Base-by-base conservation (phyloP, 345 rosid species). In the Brassica rapa region DNA sequence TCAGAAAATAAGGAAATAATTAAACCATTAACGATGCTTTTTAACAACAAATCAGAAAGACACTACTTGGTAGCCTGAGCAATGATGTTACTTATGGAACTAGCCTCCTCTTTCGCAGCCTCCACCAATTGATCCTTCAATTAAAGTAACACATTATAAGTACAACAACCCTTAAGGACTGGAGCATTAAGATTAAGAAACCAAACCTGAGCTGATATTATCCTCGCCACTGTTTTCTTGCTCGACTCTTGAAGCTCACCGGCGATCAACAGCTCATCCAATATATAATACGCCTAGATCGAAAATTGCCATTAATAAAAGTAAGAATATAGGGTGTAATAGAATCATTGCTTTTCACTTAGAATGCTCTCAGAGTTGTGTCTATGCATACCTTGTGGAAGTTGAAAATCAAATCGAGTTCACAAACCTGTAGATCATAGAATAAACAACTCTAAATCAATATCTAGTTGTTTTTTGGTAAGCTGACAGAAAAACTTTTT, bases 191-290 rank as follows among this genome's bases (percentile, higher is more conserved):
- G 56, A 56, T 7, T 55, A 56, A 24, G 65, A 71, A 57, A 46
- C 68, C 74, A 78, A 68, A 91, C 98, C 97, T 93, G 97, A 1
- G 97, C 97, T 76, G 93, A 89, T 68, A 95, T 89, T 62, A 91
- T 80, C 83, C 93, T 87, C 14, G 98, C 96, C 33, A 91, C 88
- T 23, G 93, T 93, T 79, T 95, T 95, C 87, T 95, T 95, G 91
- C 99, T 95, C 0, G 98, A 77, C 80, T 95, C 99, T 85, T 95
- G 99, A 77, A 95, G 97, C 79, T 95, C 98, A 3, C 99, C 99
- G 7, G 98, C 99, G 62, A 95, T 87, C 84, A 95, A 77, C 69
- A 95, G 82, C 84, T 95, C 99, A 81, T 93, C 98, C 89, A 95
- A 71, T 85, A 93, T 84, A 74, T 95, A 91, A 76, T 93, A 93